A percentile compares a stretch with the other conserved stretches of the same genome.
phyloP scores from a whole-genome alignment of 805 yeast genomes.

The Ogataea populi-albae region DNA sequence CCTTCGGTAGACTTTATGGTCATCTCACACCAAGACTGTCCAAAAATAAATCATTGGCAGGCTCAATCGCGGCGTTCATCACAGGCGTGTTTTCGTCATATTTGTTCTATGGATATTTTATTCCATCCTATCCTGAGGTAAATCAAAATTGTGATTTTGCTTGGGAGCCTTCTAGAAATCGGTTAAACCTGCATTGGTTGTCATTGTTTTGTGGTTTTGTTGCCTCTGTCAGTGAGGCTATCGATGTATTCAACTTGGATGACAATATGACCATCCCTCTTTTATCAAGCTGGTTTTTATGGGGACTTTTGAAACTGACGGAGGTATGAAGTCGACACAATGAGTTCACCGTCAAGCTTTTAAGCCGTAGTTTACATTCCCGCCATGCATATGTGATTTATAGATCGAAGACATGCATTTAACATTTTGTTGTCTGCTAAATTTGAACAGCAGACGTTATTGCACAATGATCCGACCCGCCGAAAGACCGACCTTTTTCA shows the following conservation, averaged over 20 bases:
- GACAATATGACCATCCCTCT: slow-evolving; percentile 96
- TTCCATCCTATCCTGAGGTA: slow-evolving; percentile 58
- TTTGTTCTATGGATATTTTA: slow-evolving; percentile 66
- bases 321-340: too few relatives aligned
- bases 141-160: slow-evolving; percentile 51
- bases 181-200: slow-evolving; percentile 48
- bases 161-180: slow-evolving; percentile 65
- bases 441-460: too few relatives aligned
- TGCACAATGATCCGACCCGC: too few relatives aligned
- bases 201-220: slow-evolving; percentile 70
- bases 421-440: too few relatives aligned
- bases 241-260: slow-evolving; percentile 73
- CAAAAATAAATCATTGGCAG: slow-evolving; percentile 80
- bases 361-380: too few relatives aligned
- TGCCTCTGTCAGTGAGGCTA: slow-evolving; percentile 84
- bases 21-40: slow-evolving; percentile 76
- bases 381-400: too few relatives aligned
- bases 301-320: slow-evolving; percentile 21
- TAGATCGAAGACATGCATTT: too few relatives aligned
- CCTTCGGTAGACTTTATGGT: slow-evolving; percentile 85
- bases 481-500: too few relatives aligned
- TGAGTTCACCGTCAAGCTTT: too few relatives aligned
- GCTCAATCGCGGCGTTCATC: slow-evolving; percentile 80
- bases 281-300: slow-evolving; percentile 65
- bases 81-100: slow-evolving; percentile 68